Conservation (phyloP, 192 early-diverging fungal genomes). For the Chytriomyces sp. region DNA sequence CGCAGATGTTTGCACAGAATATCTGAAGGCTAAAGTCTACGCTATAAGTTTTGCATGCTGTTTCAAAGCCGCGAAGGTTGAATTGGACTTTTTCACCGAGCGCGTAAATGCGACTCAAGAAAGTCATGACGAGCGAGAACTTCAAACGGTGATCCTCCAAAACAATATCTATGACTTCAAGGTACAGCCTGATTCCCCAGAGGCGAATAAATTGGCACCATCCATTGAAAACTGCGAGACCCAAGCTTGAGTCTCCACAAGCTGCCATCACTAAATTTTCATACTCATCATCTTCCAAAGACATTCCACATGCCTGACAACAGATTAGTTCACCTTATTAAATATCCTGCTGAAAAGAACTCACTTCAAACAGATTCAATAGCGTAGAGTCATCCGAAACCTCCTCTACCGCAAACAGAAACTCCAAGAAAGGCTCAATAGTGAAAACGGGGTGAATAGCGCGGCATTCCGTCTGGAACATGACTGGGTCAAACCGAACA, state of each 20-base stretch:
- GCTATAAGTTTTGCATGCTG: conserved; percentile 19
- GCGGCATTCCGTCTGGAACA: conserved; percentile 22
- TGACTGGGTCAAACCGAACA: conserved; percentile 23
- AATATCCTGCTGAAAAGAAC: not conserved
- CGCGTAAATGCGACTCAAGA: conserved; percentile 23
- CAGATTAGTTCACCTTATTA: not conserved
- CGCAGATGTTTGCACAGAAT: conserved; percentile 20
- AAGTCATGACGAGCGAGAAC: conserved; percentile 29
- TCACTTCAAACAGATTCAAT: not conserved
- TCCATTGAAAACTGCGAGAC: conserved; percentile 1
- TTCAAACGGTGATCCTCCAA: conserved; percentile 6
- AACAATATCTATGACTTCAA: conserved; percentile 13
- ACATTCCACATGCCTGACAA: conserved; percentile 7
- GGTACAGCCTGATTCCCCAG: conserved; percentile 20
- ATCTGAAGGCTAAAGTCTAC: conserved; percentile 22
- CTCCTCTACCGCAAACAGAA: not conserved
- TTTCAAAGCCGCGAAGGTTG: conserved; percentile 27
- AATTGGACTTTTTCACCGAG: conserved; percentile 28
- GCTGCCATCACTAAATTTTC: conserved; percentile 1
- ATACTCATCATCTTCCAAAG: conserved; percentile 15
- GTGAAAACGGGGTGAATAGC: conserved; percentile 28
- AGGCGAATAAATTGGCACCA: conserved; percentile 29
- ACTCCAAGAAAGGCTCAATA: conserved; percentile 20
- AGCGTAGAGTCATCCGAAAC: not conserved
- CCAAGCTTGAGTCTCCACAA: conserved; percentile 7